Evolutionary conservation across 768 basidiomycete genomes (phyloP).

Genomic region (Lactarius sp.): DNA sequence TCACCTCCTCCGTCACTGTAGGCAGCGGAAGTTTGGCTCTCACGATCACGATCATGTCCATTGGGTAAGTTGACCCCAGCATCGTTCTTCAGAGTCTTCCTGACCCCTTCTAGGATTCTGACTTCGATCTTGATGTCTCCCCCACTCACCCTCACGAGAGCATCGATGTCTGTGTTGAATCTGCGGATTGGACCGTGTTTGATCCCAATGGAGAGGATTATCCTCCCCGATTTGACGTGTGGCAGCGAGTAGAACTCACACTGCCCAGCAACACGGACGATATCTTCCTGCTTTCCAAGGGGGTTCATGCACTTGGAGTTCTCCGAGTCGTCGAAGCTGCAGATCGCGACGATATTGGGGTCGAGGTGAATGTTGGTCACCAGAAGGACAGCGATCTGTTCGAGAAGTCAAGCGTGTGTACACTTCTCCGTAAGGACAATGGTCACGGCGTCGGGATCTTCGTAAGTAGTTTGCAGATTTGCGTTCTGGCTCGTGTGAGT

Average conservation of each 20-base stretch:
- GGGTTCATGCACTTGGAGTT: not conserved
- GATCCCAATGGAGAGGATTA: not conserved
- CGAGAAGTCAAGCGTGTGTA: slow-evolving; percentile 5
- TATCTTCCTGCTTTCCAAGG: slow-evolving; percentile 14
- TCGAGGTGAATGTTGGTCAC: slow-evolving; percentile 13
- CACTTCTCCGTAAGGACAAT: not conserved
- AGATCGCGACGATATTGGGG: slow-evolving; percentile 17
- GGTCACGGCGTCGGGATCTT: slow-evolving; percentile 18
- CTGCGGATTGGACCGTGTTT: slow-evolving; percentile 3
- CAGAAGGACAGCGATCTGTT: not conserved
- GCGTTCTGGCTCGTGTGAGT: not conserved
- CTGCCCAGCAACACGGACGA: slow-evolving; percentile 6
- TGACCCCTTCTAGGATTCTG: not conserved
- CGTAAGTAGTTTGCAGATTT: not conserved
- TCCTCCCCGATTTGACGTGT: not conserved
- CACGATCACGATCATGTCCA: not conserved
- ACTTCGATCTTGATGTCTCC: not conserved
- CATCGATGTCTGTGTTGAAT: slow-evolving; percentile 11
- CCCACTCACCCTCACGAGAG: not conserved
- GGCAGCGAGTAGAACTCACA: slow-evolving; percentile 9
- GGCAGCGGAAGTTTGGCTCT: not conserved
- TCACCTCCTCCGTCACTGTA: slow-evolving; percentile 3
- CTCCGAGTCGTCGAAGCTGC: slow-evolving; percentile 3
- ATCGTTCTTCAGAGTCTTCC: not conserved
- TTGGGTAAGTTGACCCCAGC: not conserved